phyloP scores from a whole-genome alignment of 441 rosid genomes.

The Isatis lusitanica region DNA sequence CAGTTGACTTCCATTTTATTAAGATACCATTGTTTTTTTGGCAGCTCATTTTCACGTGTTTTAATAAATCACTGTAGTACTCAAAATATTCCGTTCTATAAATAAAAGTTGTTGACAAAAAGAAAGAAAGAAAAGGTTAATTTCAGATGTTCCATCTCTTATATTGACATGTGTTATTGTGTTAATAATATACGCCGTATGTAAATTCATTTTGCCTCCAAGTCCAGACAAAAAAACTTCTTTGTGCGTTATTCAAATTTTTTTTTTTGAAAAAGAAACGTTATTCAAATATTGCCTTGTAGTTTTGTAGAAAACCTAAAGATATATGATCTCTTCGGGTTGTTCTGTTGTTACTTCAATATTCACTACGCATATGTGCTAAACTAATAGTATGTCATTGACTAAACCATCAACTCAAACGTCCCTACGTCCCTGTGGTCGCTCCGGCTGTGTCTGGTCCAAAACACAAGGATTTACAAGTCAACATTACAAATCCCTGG shows the following conservation, averaged over 20 bases:
- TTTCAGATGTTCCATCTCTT: background rate
- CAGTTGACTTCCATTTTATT: background rate
- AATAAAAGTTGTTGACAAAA: background rate
- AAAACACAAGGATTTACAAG: too few relatives aligned
- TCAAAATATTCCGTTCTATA: background rate
- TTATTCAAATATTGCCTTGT: background rate
- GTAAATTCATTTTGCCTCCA: background rate
- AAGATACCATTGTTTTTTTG: background rate
- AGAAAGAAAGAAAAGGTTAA: background rate
- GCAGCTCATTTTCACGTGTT: constrained; percentile 24
- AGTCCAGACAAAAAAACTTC: background rate
- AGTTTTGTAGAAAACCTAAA: background rate
- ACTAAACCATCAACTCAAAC: too few relatives aligned
- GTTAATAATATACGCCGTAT: background rate
- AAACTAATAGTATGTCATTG: too few relatives aligned
- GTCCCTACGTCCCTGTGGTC: too few relatives aligned
- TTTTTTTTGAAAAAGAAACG: too few relatives aligned
- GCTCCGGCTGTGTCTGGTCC: too few relatives aligned
- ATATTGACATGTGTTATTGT: background rate
- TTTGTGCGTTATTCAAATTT: background rate
- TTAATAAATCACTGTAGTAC: background rate
- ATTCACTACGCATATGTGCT: too few relatives aligned
- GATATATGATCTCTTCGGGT: too few relatives aligned
- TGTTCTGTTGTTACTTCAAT: too few relatives aligned
- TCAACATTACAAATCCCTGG: too few relatives aligned